Evolutionary conservation across 2,329 filamentous ascomycete genomes (phyloP).

Genomic region (Ophiostoma quercus): DNA sequence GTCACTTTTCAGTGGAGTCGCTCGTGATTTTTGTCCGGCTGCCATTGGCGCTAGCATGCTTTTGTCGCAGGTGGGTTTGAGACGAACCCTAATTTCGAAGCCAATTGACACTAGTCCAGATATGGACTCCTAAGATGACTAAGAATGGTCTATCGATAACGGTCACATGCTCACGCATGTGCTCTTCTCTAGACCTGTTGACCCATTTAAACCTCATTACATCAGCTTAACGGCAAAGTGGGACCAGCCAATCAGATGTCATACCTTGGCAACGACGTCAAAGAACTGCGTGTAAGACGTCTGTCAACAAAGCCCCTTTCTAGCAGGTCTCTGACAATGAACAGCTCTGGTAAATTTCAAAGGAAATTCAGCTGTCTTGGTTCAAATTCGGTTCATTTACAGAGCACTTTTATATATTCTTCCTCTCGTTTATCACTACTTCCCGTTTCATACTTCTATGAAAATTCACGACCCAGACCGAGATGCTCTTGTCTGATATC

Average conservation of each 20-base stretch:
- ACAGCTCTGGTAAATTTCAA: neutral
- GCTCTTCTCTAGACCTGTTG: neutral
- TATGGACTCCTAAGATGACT: neutral
- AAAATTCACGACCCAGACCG: too few relatives aligned
- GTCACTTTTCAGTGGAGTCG: neutral
- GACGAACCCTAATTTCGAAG: slow-evolving; percentile 10
- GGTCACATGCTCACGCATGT: neutral
- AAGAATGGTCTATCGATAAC: neutral
- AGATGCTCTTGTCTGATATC: too few relatives aligned
- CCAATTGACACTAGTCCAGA: neutral
- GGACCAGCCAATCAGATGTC: slow-evolving; percentile 4
- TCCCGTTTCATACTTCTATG: too few relatives aligned
- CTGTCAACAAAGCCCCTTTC: slow-evolving; percentile 18
- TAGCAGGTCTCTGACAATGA: neutral
- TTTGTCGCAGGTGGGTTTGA: neutral
- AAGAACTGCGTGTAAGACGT: neutral
- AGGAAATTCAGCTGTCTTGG: neutral
- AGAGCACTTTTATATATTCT: too few relatives aligned
- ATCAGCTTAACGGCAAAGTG: neutral
- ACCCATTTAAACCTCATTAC: neutral
- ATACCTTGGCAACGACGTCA: neutral
- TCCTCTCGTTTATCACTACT: too few relatives aligned
- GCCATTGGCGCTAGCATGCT: neutral
- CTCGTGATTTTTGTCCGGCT: neutral
- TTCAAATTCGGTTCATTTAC: too few relatives aligned